phyloP scores from a whole-genome alignment of 1,284 basidiomycete species.

The Rhodotorula sp. region DNA sequence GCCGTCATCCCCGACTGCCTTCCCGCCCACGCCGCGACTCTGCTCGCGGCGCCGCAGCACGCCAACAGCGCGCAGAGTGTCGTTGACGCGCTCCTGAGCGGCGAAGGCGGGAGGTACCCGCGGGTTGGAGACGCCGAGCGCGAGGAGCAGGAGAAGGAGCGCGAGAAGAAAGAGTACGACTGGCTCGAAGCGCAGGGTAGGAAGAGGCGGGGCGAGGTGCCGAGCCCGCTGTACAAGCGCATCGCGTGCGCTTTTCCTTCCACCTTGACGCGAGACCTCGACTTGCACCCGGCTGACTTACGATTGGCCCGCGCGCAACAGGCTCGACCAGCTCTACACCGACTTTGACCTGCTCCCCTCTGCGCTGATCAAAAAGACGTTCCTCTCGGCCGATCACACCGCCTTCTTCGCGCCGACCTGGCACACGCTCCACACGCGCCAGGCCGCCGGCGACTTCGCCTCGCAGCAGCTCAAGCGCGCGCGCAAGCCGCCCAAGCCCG shows the following conservation, averaged over 20 bases:
- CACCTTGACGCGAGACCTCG: rapidly evolving
- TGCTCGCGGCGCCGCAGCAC: not conserved
- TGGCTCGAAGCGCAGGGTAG: constrained; percentile 4
- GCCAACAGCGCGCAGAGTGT: not conserved
- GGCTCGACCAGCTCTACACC: constrained; percentile 23
- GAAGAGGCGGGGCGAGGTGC: not conserved
- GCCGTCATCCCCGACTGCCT: constrained; percentile 21
- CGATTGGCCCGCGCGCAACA: not conserved
- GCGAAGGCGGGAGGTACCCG: constrained; percentile 10
- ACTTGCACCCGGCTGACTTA: not conserved
- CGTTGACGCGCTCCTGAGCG: constrained; percentile 6
- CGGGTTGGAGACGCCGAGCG: not conserved
- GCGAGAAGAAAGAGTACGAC: constrained; percentile 9
- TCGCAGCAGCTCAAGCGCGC: constrained; percentile 12
- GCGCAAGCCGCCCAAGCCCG: constrained; percentile 20
- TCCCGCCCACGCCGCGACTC: not conserved
- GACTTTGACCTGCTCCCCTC: constrained; percentile 18
- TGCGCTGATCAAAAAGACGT: constrained; percentile 3
- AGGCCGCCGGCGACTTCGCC: constrained; percentile 3
- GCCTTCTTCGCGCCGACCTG: constrained; percentile 13
- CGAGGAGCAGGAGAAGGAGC: not conserved
- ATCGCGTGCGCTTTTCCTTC: constrained; percentile 15
- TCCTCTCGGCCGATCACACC: not conserved
- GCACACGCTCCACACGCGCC: constrained; percentile 2
- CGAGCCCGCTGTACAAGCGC: constrained; percentile 1